Evolutionary conservation across 2,329 filamentous ascomycete species (phyloP).

Genomic region (Ceratocystis albifundus): DNA sequence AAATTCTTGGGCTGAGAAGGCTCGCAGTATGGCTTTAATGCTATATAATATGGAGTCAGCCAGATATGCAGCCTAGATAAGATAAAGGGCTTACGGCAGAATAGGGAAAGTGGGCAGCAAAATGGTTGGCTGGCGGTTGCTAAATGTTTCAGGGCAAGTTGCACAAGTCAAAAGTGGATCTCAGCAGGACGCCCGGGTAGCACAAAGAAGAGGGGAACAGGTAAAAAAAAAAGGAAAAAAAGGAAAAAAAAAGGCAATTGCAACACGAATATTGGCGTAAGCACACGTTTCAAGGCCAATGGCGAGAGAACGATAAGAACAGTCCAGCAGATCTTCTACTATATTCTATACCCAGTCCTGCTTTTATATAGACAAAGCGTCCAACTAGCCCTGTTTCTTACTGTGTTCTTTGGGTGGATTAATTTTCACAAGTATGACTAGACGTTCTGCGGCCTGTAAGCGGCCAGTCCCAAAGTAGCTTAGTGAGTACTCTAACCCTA

Average conservation of each 20-base stretch:
- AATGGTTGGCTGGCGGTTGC: background rate
- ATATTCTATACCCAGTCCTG: no score
- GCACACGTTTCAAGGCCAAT: background rate
- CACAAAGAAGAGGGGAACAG: background rate
- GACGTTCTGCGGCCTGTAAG: background rate
- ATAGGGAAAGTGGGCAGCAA: background rate
- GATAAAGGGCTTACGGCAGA: conserved; percentile 3
- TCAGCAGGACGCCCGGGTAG: background rate
- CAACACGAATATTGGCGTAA: background rate
- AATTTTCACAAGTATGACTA: conserved; percentile 13
- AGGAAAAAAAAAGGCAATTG: background rate
- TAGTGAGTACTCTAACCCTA: background rate
- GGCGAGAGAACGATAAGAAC: background rate
- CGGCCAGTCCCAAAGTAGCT: background rate
- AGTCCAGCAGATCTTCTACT: no score
- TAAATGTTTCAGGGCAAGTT: background rate
- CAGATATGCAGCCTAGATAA: conserved; percentile 10
- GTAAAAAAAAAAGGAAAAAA: background rate
- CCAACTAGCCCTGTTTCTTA: background rate
- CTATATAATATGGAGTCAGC: conserved; percentile 4
- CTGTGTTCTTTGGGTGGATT: background rate
- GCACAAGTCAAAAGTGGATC: background rate
- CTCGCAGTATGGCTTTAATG: background rate
- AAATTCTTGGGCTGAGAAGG: background rate
- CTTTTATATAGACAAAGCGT: background rate